Evolutionary conservation across 2,329 filamentous ascomycete genomes (phyloP).

Genomic region (Chaetomium strumarium): DNA sequence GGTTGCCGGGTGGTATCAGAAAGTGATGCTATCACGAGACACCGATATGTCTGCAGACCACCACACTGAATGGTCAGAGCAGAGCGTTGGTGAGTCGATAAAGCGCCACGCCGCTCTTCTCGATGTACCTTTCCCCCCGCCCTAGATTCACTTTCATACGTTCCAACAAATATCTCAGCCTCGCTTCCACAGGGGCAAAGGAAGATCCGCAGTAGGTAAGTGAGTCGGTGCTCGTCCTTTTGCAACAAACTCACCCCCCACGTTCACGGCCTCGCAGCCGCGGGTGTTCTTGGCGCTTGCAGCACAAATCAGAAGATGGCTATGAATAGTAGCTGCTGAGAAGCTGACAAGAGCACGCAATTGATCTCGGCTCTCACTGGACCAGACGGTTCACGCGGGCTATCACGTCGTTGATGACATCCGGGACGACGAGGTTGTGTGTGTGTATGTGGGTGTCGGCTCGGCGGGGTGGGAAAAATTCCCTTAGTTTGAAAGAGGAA

Average conservation of each 20-base stretch:
- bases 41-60: neutral
- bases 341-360: slow-evolving; percentile 23
- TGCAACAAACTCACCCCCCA: no score
- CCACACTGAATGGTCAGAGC: neutral
- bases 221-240: no score
- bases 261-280: slow-evolving; percentile 18
- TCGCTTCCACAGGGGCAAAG: neutral
- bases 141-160: neutral
- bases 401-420: neutral
- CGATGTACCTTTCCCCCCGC: neutral
- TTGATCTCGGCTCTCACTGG: slow-evolving; percentile 19
- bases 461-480: neutral
- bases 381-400: slow-evolving; percentile 5
- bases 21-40: slow-evolving; percentile 12
- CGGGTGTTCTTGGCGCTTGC: slow-evolving; percentile 14
- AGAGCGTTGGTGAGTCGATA: slow-evolving; percentile 2
- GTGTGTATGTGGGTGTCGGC: neutral
- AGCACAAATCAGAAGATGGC: slow-evolving; percentile 16
- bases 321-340: slow-evolving; percentile 9
- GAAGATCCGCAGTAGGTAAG: neutral
- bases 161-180: neutral
- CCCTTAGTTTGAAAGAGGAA: neutral
- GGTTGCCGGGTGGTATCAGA: neutral
- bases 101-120: neutral
- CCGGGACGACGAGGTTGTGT: neutral